Base-by-base conservation (phyloP, 306 rosid genomes). In the Canavalia ensiformis region DNA sequence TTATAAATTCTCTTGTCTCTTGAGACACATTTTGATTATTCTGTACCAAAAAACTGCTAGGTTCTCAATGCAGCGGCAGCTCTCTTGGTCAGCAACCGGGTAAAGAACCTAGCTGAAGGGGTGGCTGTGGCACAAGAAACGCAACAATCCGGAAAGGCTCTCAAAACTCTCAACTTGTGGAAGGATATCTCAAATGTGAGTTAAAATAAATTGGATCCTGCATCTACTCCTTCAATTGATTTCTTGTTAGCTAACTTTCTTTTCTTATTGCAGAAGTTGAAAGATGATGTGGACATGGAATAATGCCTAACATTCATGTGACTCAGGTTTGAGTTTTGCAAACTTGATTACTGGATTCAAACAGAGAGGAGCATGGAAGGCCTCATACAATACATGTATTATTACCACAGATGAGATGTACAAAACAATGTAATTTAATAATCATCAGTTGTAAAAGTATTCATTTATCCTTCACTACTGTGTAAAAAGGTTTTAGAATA, bases 21-120 rank as follows among this genome's bases (percentile, higher is more conserved):
- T 3, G 25, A 25, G 52, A 66, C 42, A 41, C 41, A 44, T 72
- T 86, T 76, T 59, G 28, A 58, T 72, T 62, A n/a, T 56, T 64
- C 6, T 46, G 33, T 73, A 34, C 63, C 7, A 78, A 82, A 82
- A 54, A 51, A 55, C 81, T 84, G 31, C 37, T 67, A 95, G 98
- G 75, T 95, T 88, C 81, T 93, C 64, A 95, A 93, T 85, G 98
- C 98, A 6, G 98, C 93, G 8, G 99, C 98, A 5, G 92, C 96
- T 66, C 92, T 93, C 13, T 50, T 91, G 77, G 98, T 95, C 11
- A 86, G 94, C 30, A 88, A 93, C 77, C 78, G 8, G 30, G 97
- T 88, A 83, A 90, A 78, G 66, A 86, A 84, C 88, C 84, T 91
- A 68, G 83, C 85, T 10, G 93, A 93, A 83, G 99, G 98, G 51